phyloP scores from a whole-genome alignment of 306 rosid species.

The Ceratonia siliqua region DNA sequence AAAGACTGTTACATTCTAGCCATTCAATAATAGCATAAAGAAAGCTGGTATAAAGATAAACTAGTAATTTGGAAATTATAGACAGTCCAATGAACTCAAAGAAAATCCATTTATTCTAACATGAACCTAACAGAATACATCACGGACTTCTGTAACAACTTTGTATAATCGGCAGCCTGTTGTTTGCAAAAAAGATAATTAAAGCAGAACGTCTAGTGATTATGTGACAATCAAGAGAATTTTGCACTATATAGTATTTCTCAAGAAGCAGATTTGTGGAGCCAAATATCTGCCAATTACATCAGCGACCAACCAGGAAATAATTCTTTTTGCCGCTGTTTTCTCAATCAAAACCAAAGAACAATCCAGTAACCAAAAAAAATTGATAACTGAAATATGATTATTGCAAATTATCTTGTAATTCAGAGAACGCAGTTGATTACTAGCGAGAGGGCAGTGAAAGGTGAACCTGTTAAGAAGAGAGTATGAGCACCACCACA shows the following conservation, averaged over 20 bases:
- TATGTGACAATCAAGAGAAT: neutral
- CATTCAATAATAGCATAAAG: slow-evolving; percentile 5
- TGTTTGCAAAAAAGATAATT: neutral
- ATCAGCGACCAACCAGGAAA: slow-evolving; percentile 4
- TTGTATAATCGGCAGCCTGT: neutral
- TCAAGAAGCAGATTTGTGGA: slow-evolving; percentile 11
- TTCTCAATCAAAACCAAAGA: neutral
- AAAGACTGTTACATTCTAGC: slow-evolving; percentile 31
- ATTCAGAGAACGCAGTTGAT: neutral
- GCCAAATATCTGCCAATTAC: neutral
- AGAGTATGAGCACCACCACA: slow-evolving; percentile 99
- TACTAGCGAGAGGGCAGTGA: neutral
- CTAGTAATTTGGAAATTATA: neutral
- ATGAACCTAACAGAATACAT: neutral
- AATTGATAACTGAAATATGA: neutral
- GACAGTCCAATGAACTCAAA: neutral
- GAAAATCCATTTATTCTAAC: neutral
- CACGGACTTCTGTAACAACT: neutral
- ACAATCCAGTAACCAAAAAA: neutral
- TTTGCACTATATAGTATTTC: neutral
- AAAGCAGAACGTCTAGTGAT: neutral
- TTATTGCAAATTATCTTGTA: neutral
- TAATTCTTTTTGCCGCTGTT: neutral
- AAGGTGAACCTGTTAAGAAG: slow-evolving; percentile 70
- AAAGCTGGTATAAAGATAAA: slow-evolving; percentile 20